Base-by-base conservation (phyloP, 331 rosid genomes). In the Pyrus hybrid region DNA sequence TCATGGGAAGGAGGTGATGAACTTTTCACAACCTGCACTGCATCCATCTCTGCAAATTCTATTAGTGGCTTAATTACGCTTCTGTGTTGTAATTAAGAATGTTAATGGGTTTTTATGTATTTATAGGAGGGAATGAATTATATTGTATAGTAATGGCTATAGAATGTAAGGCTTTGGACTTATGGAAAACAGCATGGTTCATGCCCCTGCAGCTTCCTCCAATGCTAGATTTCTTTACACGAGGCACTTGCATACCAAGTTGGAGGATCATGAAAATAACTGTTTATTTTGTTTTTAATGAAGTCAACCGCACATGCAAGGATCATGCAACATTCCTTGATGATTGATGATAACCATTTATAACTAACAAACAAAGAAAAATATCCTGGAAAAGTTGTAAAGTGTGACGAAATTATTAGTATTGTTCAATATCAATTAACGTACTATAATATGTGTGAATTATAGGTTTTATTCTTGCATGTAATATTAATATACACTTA, bases 281-380 rank as follows among this genome's bases (percentile, higher is more conserved):
- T 76, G 57, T 41, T 41, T 41, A 33, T 56, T 29, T 29, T 28
- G 28, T 0, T 37, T 37, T 41, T 41, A 41, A 41, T 41, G 47
- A 43, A 64, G 78, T 72, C 82, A 72, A 72, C 82, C 64, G n/a
- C 26, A 73, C 28, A 57, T 21, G 82, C 82, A 66, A 79, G 82
- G 12, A 13, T 12, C 78, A 79, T 67, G 82, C 82, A 73, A 41
- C 69, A 64, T 32, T 72, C 4, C 4, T 10, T 30, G 41, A 30
- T 72, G 73, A 43, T 57, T 25, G 16, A 21, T 75, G 4, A 41
- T 41, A 10, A 41, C 13, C 45, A 41, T 41, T 41, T 10, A 41
- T 41, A 41, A 41, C 45, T 10, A 41, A 41, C 45, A 41, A 41
- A 10, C 4, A 41, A 10, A 41, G 45, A 41, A 41, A 41, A 41